Evolutionary conservation across 768 basidiomycete genomes (phyloP), one percentile per base, ranked within the genome.

Genomic region (Tylopilus felleus): DNA sequence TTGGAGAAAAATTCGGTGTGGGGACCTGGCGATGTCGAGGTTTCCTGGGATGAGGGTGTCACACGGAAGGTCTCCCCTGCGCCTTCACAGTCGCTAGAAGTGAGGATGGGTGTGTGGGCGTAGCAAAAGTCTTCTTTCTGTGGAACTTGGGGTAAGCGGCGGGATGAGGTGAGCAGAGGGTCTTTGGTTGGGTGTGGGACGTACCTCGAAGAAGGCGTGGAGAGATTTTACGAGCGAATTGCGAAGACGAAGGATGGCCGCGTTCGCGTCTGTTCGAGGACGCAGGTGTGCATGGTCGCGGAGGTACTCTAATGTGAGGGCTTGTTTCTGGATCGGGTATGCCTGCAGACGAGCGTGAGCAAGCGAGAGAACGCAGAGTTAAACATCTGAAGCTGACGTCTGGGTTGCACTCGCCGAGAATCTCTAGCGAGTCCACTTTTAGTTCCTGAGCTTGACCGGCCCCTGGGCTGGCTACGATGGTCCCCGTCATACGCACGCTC

Each of bases 241-340:
- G 21, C 95, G 78, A 1, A 94, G 72, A 33, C 93, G 80, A 38
- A 97, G 75, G 77, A 93, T 84, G 28, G 89, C 79, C 1, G 84
- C 85, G 25, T 83, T 83, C 0, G 76, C 74, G 28, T 83, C 77
- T 9, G 91, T 94, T 13, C 96, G 81, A 8, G 88, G 79, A 10
- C 97, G 85, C n/a, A 99, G 70, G 74, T 98, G 94, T 5, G 84
- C 82, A 64, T 95, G 79, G 54, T 94, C 89, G 8, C 96, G 82
- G 28, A 97, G 78, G 63, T 91, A 88, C 56, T 93, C 88, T 2
- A 79, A 71, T 2, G 90, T 83, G 12, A 93, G 78, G 27, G 83
- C 71, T 70, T 98, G 85, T 68, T 97, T 98, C 71, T 95, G 95
- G 48, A 97, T 93, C 0, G 93, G 93, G 70, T 96, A 98, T 43